Evolutionary conservation across 176 grass and related monocot species (phyloP).

Genomic region (Puya raimondii): DNA sequence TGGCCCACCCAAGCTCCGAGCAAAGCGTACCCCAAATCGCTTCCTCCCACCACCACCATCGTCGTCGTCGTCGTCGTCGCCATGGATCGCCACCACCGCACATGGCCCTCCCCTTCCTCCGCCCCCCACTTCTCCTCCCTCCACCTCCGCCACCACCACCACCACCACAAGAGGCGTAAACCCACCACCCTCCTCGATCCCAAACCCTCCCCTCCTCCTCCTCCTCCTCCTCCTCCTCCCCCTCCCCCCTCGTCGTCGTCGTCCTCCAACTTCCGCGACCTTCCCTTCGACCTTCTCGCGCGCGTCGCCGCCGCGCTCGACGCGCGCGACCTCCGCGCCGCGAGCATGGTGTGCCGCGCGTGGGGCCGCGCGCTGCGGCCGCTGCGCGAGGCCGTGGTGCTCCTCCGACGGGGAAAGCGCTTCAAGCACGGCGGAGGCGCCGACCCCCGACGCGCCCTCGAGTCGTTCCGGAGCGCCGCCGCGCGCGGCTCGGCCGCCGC

Average conservation of each 20-base stretch:
- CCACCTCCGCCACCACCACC: not conserved
- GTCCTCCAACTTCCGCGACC: slow-evolving; percentile 24
- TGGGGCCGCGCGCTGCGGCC: slow-evolving; percentile 63
- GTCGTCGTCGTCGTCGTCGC: not conserved
- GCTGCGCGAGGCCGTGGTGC: slow-evolving; percentile 50
- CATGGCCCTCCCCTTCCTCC: slow-evolving; percentile 33
- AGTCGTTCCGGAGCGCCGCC: slow-evolving; percentile 46
- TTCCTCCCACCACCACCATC: not conserved
- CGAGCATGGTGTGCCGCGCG: slow-evolving; percentile 44
- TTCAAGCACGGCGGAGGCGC: slow-evolving; percentile 27
- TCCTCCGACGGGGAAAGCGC: slow-evolving; percentile 42
- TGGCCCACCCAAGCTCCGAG: no score
- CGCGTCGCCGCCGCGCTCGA: slow-evolving; percentile 22
- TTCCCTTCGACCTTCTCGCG: slow-evolving; percentile 45
- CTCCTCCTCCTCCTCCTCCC: not conserved
- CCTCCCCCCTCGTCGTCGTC: not conserved
- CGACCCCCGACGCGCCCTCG: slow-evolving; percentile 32
- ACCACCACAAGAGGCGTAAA: slow-evolving; percentile 20
- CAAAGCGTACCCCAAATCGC: no score
- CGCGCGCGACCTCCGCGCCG: slow-evolving; percentile 34
- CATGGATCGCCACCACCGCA: slow-evolving; percentile 14
- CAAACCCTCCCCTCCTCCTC: not conserved
- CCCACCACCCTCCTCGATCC: not conserved
- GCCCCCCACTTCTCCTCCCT: slow-evolving; percentile 5
- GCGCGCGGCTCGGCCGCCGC: slow-evolving; percentile 44